phyloP scores from a whole-genome alignment of 352 stramenopile species.

The Achlya hypogyna region DNA sequence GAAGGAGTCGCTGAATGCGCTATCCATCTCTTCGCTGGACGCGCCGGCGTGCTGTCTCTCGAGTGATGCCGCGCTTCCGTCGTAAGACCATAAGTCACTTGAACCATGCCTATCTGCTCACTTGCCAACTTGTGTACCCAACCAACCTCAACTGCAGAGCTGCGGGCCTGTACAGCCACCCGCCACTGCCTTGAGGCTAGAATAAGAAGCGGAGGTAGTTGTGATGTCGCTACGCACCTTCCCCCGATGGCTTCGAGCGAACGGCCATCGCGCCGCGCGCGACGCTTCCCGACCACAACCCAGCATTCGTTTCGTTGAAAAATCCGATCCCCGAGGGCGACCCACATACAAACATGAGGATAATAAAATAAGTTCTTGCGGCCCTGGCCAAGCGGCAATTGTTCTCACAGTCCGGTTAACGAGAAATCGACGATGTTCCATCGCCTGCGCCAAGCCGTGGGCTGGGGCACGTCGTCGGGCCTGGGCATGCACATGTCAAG shows the following conservation, averaged over 20 bases:
- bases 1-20: conserved; percentile 1
- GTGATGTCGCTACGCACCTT: too few relatives aligned
- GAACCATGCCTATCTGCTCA: neutral
- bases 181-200: too few relatives aligned
- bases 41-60: neutral
- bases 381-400: neutral
- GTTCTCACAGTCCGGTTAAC: conserved; percentile 13
- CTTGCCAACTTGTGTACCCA: neutral
- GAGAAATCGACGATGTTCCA: conserved; percentile 51
- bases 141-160: neutral
- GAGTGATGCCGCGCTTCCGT: neutral
- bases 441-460: conserved; percentile 67
- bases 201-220: too few relatives aligned
- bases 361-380: neutral
- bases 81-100: too few relatives aligned
- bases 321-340: neutral
- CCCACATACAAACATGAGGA: neutral
- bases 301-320: neutral
- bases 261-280: too few relatives aligned
- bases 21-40: neutral
- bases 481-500: conserved; percentile 35
- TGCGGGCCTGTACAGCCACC: too few relatives aligned
- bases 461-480: conserved; percentile 49
- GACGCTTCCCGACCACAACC: neutral
- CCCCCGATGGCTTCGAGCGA: too few relatives aligned